Conservation (phyloP, 176 grass and related monocot genomes). For the Rhynchospora tenuis region DNA sequence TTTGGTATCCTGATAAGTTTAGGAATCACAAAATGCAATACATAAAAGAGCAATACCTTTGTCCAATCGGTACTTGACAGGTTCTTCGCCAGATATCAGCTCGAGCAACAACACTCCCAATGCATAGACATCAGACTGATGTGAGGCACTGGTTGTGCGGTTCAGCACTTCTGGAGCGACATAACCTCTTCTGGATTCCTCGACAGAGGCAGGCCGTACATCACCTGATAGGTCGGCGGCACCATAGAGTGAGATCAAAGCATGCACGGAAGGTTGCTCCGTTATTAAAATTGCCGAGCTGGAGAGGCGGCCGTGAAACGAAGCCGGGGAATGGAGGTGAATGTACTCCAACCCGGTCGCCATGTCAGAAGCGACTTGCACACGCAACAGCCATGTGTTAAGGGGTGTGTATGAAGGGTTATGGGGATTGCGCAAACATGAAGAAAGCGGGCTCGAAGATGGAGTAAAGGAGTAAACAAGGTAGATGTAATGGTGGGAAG, state of each 20-base stretch:
- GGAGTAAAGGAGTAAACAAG: conserved; percentile 47
- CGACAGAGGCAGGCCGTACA: background rate
- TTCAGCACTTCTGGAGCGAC: conserved; percentile 30
- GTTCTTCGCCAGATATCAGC: conserved; percentile 49
- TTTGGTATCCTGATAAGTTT: background rate
- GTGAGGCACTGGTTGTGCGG: background rate
- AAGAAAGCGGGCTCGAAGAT: conserved; percentile 36
- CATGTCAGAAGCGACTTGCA: conserved; percentile 52
- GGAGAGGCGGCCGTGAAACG: conserved; percentile 40
- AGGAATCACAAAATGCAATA: background rate
- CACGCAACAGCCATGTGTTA: conserved; percentile 42
- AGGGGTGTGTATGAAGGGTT: conserved; percentile 43
- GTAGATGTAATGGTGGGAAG: conserved; percentile 39
- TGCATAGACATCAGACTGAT: conserved; percentile 45
- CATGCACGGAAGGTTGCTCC: conserved; percentile 45
- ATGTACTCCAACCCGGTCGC: conserved; percentile 66
- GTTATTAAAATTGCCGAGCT: conserved; percentile 37
- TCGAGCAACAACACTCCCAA: conserved; percentile 60
- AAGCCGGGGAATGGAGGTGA: conserved; percentile 43
- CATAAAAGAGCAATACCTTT: background rate
- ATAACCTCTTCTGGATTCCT: conserved; percentile 29
- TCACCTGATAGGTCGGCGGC: conserved; percentile 25
- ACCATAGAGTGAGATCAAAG: conserved; percentile 54
- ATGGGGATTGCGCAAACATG: conserved; percentile 45
- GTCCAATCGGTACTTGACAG: conserved; percentile 43